A percentile compares a stretch with the other conserved stretches of the same genome.
These are phyloP conservation scores for Eucalyptus caleyi DNA, from an alignment of 345 rosid genomes.

Conservation along the genomic window DNA sequence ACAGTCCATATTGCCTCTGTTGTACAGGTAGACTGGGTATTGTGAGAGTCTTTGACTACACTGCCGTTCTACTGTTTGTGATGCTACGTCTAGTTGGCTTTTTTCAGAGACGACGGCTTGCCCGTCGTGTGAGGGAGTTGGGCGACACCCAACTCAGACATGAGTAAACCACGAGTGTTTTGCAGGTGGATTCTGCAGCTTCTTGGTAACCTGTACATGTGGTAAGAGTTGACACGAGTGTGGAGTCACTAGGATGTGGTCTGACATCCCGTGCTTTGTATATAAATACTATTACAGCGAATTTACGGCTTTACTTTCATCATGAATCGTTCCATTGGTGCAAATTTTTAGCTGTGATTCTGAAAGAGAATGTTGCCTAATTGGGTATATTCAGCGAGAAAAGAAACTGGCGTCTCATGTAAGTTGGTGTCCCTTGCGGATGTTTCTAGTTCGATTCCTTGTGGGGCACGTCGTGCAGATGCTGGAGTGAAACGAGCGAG, in stretches of 20 bases:
- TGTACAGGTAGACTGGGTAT: slow-evolving; percentile 44
- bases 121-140: slow-evolving; percentile 45
- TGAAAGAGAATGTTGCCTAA: background rate
- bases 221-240: background rate
- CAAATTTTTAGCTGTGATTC: background rate
- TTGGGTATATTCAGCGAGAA: background rate
- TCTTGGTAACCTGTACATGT: background rate
- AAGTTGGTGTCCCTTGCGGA: background rate
- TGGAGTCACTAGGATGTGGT: background rate
- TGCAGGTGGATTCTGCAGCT: background rate
- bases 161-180: background rate
- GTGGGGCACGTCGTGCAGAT: background rate
- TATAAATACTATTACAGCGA: background rate
- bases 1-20: background rate
- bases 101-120: slow-evolving; percentile 34
- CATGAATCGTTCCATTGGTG: background rate
- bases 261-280: background rate
- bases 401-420: background rate
- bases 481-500: background rate
- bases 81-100: slow-evolving; percentile 54
- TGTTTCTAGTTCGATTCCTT: background rate
- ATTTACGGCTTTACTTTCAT: background rate
- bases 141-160: slow-evolving; percentile 21
- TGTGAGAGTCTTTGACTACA: slow-evolving; percentile 44
- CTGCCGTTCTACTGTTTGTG: slow-evolving; percentile 36